Percentiles rank a stretch among this genome's conserved stretches.
Evolutionary conservation across 225 moss, liverwort and hornwort genomes (phyloP).

Genomic region (Anthoceros angustus): DNA sequence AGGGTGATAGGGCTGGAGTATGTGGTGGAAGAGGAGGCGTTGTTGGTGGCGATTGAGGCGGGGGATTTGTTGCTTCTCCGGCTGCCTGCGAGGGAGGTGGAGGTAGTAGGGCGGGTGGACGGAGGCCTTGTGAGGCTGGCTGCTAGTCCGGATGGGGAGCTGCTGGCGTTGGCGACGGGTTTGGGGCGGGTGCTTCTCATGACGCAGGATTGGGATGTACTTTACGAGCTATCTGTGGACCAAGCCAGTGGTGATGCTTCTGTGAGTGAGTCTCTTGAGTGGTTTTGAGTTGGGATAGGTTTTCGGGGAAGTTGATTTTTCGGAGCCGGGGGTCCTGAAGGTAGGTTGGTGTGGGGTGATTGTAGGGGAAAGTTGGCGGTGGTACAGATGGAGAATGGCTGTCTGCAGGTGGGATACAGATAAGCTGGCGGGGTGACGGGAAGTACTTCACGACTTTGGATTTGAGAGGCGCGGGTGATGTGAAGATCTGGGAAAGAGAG

Average conservation of each 20-base stretch:
- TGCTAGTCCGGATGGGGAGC: constrained; percentile 90
- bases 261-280: constrained; percentile 29
- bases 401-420: constrained; percentile 48
- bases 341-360: background rate
- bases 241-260: constrained; percentile 19
- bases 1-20: constrained; percentile 21
- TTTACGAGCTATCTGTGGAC: constrained; percentile 62
- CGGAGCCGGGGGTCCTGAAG: no score
- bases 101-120: constrained; percentile 61
- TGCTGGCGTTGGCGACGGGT: constrained; percentile 68
- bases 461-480: constrained; percentile 17
- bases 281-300: background rate
- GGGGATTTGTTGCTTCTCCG: constrained; percentile 25
- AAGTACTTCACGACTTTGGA: constrained; percentile 77
- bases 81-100: constrained; percentile 37
- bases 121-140: constrained; percentile 61
- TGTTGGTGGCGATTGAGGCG: constrained; percentile 19
- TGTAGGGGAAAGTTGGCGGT: background rate
- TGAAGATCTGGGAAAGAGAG: constrained; percentile 80
- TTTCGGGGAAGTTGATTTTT: background rate
- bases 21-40: constrained; percentile 24
- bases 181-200: constrained; percentile 67
- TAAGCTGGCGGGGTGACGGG: constrained; percentile 99
- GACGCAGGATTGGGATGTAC: constrained; percentile 96
- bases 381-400: constrained; percentile 20